These are phyloP conservation scores for Pyrus pyrifolia DNA, from an alignment of 306 rosid genomes.

Conservation along the genomic window DNA sequence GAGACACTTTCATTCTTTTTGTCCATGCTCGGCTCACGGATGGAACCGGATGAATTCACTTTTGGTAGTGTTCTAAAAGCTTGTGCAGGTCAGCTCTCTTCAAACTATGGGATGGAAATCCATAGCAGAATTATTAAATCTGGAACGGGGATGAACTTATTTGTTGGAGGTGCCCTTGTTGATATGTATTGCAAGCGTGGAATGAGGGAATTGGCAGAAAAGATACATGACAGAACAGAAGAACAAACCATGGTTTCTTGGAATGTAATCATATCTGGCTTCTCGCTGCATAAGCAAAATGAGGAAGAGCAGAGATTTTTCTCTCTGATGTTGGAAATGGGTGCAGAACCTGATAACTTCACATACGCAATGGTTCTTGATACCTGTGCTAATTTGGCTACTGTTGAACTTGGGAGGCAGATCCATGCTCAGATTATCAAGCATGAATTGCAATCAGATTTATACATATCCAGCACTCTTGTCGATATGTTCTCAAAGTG, in stretches of 20 bases:
- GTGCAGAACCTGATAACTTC: background rate
- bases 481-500: background rate
- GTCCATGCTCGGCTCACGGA: slow-evolving; percentile 32
- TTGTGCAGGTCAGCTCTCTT: background rate
- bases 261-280: background rate
- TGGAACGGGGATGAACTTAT: background rate
- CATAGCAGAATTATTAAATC: background rate
- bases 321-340: background rate
- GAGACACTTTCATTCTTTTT: slow-evolving; percentile 54
- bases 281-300: slow-evolving; percentile 26
- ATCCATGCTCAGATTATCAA: background rate
- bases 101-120: background rate
- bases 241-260: slow-evolving; percentile 54
- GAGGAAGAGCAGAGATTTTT: background rate
- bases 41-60: background rate
- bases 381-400: background rate
- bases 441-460: background rate
- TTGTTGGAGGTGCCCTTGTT: background rate
- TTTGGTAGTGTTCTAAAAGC: background rate
- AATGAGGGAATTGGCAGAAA: slow-evolving; percentile 56
- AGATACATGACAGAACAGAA: slow-evolving; percentile 54
- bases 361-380: background rate
- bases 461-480: background rate
- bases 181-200: background rate
- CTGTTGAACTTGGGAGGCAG: background rate